Evolutionary conservation across 139 green algal species (phyloP), one percentile per base, ranked within the genome.

Genomic region (Pycnococcus provasolii): DNA sequence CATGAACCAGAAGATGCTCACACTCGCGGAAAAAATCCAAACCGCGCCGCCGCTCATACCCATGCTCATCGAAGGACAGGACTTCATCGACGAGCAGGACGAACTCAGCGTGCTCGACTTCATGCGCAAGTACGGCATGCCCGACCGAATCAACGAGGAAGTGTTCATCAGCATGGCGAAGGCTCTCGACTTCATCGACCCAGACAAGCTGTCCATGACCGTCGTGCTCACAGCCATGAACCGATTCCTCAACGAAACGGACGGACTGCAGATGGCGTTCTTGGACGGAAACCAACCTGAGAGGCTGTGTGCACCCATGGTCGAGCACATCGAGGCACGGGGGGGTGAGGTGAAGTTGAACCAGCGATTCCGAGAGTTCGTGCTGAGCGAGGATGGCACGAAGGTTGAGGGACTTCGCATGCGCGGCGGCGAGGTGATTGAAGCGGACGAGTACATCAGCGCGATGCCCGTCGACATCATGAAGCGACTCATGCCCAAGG

Each of bases 141-240:
- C 93, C 2, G 77, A 80, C 41, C 83, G 93, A 15, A 89, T 99
- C 4, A 98, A 96, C 66, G 92, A 97, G 43, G 93, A 99, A 80
- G 91, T 99, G 1, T 98, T 98, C 80, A 97, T 98, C 75, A 89
- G 93, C 55, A 99, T 99, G 93, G 88, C 90, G 58, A 99, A 99
- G 84, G 93, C 93, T 2, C 88, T 99, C 50, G 94, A 95, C 82
- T 99, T 99, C 81, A 97, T 97, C 66, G 85, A 92, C 67, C 93
- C 93, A 15, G 87, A 97, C 64, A 85, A 95, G 58, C 83, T 99
- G 43, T 97, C 91, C 66, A 97, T 96, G 88, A 91, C 85, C 15
- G 89, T 94, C 45, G 89, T 96, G 73, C 81, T 96, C 5, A 99
- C 89, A 45, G 92, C 92, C 0, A 82, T 99, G 62, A 99, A 99